Evolutionary conservation across 192 early-diverging fungal genomes (phyloP).

Genomic region (Spizellomyces punctatus): DNA sequence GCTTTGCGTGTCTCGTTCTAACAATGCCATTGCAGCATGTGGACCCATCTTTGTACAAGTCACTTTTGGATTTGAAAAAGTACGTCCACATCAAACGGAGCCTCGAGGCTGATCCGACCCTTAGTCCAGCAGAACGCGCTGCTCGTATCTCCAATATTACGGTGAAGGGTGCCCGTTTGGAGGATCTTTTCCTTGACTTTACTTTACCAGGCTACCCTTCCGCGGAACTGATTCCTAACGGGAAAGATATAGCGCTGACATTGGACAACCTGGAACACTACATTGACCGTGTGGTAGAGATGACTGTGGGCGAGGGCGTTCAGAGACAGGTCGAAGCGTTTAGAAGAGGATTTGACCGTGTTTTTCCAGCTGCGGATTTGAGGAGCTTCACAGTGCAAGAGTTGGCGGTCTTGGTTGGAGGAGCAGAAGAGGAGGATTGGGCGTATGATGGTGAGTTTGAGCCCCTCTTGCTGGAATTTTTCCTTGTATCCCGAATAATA

Average conservation of each 20-base stretch:
- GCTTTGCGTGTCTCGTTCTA: conserved; percentile 19
- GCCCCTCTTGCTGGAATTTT: conserved; percentile 9
- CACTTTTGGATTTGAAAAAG: conserved; percentile 64
- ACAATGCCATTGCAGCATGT: conserved; percentile 52
- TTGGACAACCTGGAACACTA: conserved; percentile 84
- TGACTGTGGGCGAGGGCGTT: conserved; percentile 69
- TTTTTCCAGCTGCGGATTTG: conserved; percentile 76
- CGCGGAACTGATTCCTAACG: conserved; percentile 66
- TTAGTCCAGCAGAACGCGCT: conserved; percentile 48
- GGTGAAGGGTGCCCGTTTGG: conserved; percentile 49
- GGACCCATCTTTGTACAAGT: conserved; percentile 68
- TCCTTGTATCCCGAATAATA: background rate
- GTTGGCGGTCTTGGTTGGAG: conserved; percentile 69
- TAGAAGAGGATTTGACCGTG: conserved; percentile 73
- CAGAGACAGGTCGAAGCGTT: conserved; percentile 75
- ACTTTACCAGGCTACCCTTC: conserved; percentile 79
- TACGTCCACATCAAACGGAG: conserved; percentile 64
- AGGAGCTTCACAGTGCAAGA: conserved; percentile 73
- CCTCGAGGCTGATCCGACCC: conserved; percentile 55
- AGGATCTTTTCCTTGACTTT: conserved; percentile 80
- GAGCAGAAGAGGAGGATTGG: conserved; percentile 78
- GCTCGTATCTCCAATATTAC: conserved; percentile 52
- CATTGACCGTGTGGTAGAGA: conserved; percentile 63
- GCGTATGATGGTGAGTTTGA: conserved; percentile 53
- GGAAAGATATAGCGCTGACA: conserved; percentile 68